Percentiles rank a stretch among this genome's conserved stretches.
phyloP scores from a whole-genome alignment of 2,329 filamentous ascomycete species.

The Helminthosporium solani region DNA sequence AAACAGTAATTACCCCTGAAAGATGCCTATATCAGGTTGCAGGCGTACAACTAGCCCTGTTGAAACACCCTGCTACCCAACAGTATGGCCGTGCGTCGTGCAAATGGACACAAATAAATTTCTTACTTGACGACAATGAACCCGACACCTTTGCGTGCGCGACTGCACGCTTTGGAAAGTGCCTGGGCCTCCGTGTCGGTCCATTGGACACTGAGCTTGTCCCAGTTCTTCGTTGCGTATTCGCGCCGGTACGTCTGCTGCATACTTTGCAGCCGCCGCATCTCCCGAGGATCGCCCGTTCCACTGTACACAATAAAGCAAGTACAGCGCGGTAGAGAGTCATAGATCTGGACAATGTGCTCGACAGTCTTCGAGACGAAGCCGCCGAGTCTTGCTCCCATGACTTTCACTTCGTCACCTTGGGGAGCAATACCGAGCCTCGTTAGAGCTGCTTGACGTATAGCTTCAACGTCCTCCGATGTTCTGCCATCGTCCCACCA shows the following conservation, averaged over 20 bases:
- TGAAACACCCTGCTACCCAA: conserved; percentile 26
- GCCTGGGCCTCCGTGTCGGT: conserved; percentile 64
- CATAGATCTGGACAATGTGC: conserved; percentile 55
- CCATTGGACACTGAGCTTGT: conserved; percentile 63
- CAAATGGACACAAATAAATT: conserved; percentile 29
- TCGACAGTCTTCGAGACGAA: conserved; percentile 53
- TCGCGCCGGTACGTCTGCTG: conserved; percentile 59
- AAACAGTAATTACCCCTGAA: not conserved
- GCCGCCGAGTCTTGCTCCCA: conserved; percentile 42
- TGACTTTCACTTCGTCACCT: conserved; percentile 21
- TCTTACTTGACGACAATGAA: conserved; percentile 61
- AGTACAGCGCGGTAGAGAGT: conserved; percentile 59
- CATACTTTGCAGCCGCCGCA: conserved; percentile 57
- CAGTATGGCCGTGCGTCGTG: conserved; percentile 17
- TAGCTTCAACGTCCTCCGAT: conserved; percentile 36
- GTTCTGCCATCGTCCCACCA: conserved; percentile 59
- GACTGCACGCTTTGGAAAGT: conserved; percentile 56
- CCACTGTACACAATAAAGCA: conserved; percentile 65
- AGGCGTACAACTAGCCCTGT: conserved; percentile 6
- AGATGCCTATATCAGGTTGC: conserved; percentile 13
- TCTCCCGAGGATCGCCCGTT: conserved; percentile 61
- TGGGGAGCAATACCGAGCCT: conserved; percentile 21
- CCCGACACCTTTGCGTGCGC: conserved; percentile 59
- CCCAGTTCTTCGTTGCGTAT: conserved; percentile 62
- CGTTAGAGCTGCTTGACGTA: conserved; percentile 29